Base-by-base conservation (phyloP, 2,329 filamentous ascomycete genomes). In the Aspergillus eucalypticola region DNA sequence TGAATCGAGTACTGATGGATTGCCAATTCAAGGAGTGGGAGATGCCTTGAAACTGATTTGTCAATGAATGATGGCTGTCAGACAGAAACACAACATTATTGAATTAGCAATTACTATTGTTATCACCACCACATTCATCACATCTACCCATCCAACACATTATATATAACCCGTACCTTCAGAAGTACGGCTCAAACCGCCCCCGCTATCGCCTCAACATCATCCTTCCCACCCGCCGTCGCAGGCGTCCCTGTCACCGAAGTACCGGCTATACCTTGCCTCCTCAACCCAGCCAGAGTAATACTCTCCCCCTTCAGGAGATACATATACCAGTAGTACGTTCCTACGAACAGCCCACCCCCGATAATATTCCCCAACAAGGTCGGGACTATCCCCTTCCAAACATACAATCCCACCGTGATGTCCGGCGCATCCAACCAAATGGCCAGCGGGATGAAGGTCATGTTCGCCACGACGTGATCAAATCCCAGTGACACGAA, bases 381-480 rank as follows among this genome's bases (percentile, higher is more conserved):
- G 0, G 81, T 77, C 0, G 84, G 84, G 35, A 86, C 81, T 62
- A 85, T 79, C 0, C 79, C 81, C 66, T 86, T 85, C 82, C 82
- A 86, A 62, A 86, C 82, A 59, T 86, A 86, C 42, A 84, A 73
- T 0, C 78, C 75, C 0, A 83, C 77, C 2, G 72, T 78, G 21
- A 86, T 73, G 0, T 72, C 72, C 0, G 80, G 77, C 0, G 81
- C 75, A 0, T 75, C 72, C 0, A 82, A 67, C 73, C 78, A 86
- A 38, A 86, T 84, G 0, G 75, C 82, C 49, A 84, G 67, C 0
- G 83, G 81, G 35, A 82, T 76, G 56, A 83, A 82, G 38, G 81
- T 83, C 82, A 84, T 85, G 62, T 85, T 86, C 23, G 83, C 83
- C 15, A 86, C 78, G 46, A 85, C 82, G 72, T 86, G 84, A 59